Base-by-base conservation (phyloP, 176 grass and related monocot genomes). In the Oryza coarctata region DNA sequence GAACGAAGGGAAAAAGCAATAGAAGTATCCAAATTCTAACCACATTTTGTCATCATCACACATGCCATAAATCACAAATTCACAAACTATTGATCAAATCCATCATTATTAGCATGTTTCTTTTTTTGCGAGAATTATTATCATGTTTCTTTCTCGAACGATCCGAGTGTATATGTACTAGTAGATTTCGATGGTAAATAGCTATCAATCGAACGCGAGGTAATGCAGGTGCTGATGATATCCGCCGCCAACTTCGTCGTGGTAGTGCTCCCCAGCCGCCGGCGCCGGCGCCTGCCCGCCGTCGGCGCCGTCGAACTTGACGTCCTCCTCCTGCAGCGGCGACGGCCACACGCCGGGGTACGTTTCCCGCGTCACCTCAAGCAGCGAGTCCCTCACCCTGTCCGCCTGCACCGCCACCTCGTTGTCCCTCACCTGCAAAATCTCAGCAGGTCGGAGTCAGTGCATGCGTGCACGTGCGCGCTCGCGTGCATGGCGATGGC, bases 341-440 rank as follows among this genome's bases (percentile, higher is more conserved):
- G 86, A 85, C n/a, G 86, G 67, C 91, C 87, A 90, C 14, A 65
- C 71, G 71, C 70, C 79, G 40, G 63, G 79, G 36, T 73, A 88
- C 14, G 87, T 66, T 77, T 91, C 88, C 66, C 93, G 76, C 11
- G 91, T 95, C 60, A 95, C 92, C 73, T 91, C 90, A n/a, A 98
- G 82, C 74, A 98, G 82, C 11, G 91, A 90, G 71, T 98, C 90
- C 77, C 93, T 77, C 49, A 98, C 86, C 83, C 90, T 89, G 55
- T 95, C 93, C 34, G 87, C 90, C 65, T 91, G 88, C 82, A 95
- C 76, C 45, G 87, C 90, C 85, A 77, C 40, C 80, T 88, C 87
- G 12, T 55, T 89, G 30, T 93, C 90, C 76, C 76, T 87, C 85
- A 63, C 93, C 96, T 98, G 85, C 78, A 90, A 39, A 39, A 0